Conservation (phyloP, 1,284 basidiomycete genomes). For the Heterobasidion annosum region DNA sequence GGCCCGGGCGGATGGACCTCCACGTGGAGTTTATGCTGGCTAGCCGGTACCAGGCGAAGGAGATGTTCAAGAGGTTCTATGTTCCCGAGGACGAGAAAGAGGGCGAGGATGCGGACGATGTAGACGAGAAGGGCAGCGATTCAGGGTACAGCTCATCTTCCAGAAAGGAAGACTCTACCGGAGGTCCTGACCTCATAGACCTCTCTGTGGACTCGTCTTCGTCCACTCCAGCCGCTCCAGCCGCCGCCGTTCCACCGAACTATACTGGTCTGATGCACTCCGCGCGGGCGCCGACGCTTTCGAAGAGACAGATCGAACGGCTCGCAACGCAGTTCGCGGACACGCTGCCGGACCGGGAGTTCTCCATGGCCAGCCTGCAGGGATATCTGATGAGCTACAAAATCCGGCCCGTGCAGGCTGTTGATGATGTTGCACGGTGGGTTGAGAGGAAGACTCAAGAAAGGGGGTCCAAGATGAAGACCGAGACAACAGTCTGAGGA, state of each 20-base stretch:
- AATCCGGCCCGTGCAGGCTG: conserved; percentile 46
- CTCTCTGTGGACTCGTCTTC: not conserved
- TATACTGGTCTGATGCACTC: conserved; percentile 24
- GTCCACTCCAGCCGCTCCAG: conserved; percentile 1
- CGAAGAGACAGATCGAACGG: conserved; percentile 20
- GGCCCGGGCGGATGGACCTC: conserved; percentile 77
- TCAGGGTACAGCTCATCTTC: conserved; percentile 8
- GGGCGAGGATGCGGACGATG: conserved; percentile 6
- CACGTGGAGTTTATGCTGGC: conserved; percentile 67
- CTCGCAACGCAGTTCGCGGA: conserved; percentile 53
- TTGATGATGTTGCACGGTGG: conserved; percentile 22
- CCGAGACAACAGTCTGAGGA: not conserved
- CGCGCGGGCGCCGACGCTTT: conserved; percentile 22
- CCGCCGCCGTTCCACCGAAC: not conserved
- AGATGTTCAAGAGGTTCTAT: conserved; percentile 62
- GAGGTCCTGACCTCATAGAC: conserved; percentile 2
- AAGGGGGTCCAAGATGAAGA: conserved; percentile 8
- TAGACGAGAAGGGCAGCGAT: conserved; percentile 7
- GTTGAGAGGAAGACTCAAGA: conserved; percentile 16
- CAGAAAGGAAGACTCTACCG: conserved; percentile 2
- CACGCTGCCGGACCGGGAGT: conserved; percentile 50
- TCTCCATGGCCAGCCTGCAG: conserved; percentile 70
- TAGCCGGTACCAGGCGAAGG: conserved; percentile 53
- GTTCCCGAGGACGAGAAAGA: conserved; percentile 23
- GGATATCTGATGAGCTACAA: conserved; percentile 72